Percentiles rank a stretch among this genome's conserved stretches.
Conservation (phyloP, 2,329 filamentous ascomycete genomes). For the Fonsecaea pugnacius region DNA sequence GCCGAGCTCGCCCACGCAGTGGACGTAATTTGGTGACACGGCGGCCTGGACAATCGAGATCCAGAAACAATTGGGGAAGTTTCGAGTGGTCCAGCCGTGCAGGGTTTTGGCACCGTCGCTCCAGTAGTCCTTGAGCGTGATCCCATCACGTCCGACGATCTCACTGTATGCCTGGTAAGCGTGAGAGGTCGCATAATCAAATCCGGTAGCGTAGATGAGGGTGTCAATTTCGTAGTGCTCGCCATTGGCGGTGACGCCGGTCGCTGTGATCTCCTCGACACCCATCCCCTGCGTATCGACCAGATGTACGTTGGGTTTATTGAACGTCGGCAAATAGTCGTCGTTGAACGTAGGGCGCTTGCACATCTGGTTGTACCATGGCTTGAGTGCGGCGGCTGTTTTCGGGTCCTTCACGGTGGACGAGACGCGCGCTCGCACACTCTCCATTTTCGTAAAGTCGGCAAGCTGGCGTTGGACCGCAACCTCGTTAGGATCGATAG, state of each 20-base stretch:
- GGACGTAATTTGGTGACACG: constrained; percentile 30
- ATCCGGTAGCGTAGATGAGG: constrained; percentile 56
- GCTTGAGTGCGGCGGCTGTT: constrained; percentile 59
- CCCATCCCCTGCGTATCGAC: constrained; percentile 64
- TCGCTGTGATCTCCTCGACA: constrained; percentile 52
- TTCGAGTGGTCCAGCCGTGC: constrained; percentile 29
- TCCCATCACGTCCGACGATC: constrained; percentile 38
- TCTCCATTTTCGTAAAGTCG: constrained; percentile 34
- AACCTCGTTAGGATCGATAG: constrained; percentile 6
- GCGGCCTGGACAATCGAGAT: constrained; percentile 30
- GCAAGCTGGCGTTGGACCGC: constrained; percentile 29
- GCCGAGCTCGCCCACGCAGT: constrained; percentile 31
- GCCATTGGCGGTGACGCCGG: constrained; percentile 54
- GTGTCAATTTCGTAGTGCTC: constrained; percentile 56
- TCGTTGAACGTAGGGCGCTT: constrained; percentile 68
- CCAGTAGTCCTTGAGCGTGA: constrained; percentile 38
- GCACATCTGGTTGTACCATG: constrained; percentile 67
- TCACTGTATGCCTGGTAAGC: constrained; percentile 34
- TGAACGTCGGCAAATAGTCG: constrained; percentile 63
- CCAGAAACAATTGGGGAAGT: constrained; percentile 34
- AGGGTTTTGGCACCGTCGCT: constrained; percentile 25
- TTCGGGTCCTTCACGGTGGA: constrained; percentile 53
- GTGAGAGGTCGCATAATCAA: constrained; percentile 35
- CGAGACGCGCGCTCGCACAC: constrained; percentile 49
- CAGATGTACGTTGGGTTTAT: constrained; percentile 61